Evolutionary conservation across 805 yeast species (phyloP), one percentile per base, ranked within the genome.

Genomic region (Limtongia smithiae): DNA sequence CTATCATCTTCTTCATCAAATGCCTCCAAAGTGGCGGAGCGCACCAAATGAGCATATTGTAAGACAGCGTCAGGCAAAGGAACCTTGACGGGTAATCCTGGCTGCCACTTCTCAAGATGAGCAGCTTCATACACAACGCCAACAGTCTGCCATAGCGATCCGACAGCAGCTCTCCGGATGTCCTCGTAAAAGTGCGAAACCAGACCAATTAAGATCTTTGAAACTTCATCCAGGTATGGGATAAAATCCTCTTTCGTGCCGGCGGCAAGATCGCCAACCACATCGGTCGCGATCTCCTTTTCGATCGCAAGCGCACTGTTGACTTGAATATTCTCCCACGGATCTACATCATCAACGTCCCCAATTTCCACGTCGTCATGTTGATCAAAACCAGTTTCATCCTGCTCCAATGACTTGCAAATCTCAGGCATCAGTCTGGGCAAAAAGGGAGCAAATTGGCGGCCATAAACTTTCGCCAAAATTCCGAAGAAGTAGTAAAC

Each of bases 231-330:
- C 53, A 88, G 83, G 63, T 81, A 88, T 62, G 81, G 81, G 62
- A 82, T 78, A 70, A 91, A 89, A 46, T 81, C 81, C 50, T 79
- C 82, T 64, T 89, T 85, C 41, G 96, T 85, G 61, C 95, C 96
- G 46, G 77, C 69, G 44, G 96, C 95, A 65, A 90, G 78, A 66
- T 93, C 97, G 42, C 86, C 80, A 59, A 89, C 71, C 6, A 96
- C 93, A 63, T 88, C 87, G 39, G 90, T 78, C n/a, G 96, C 96
- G 59, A 88, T 86, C 71, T 90, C 96, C 71, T 91, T 91, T 72
- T 91, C 98, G 61, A 86, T 83, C 58, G 97, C 87, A 62, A 93
- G 80, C 74, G 96, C 97, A 44, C 96, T 85, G 77, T 89, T 90
- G 57, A 93, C 89, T 60, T 86, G 83, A 69, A 87, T 74, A 55